Evolutionary conservation across 148 eudicot genomes (phyloP).

Genomic region (Rhododendron ovatum): DNA sequence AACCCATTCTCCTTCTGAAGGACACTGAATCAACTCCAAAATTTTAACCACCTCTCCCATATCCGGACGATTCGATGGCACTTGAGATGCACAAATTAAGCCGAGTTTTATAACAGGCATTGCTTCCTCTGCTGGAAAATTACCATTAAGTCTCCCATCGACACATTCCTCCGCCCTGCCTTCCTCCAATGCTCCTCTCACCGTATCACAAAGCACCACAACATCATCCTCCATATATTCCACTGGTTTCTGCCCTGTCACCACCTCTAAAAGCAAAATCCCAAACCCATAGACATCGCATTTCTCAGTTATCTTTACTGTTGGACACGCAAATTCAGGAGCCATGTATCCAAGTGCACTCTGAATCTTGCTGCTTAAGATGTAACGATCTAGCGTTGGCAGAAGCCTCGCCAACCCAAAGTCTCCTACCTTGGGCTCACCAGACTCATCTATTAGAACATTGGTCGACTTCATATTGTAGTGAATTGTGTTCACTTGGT

Average conservation of each 20-base stretch:
- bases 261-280: conserved; percentile 61
- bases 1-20: conserved; percentile 54
- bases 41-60: conserved; percentile 87
- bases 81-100: conserved; percentile 88
- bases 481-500: conserved; percentile 58
- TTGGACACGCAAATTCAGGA: conserved; percentile 83
- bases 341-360: conserved; percentile 93
- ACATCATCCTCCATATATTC: conserved; percentile 98
- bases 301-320: conserved; percentile 89
- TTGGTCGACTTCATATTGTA: conserved; percentile 80
- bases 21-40: conserved; percentile 70
- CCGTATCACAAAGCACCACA: conserved; percentile 79
- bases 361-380: conserved; percentile 80
- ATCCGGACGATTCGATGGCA: conserved; percentile 89
- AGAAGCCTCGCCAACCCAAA: conserved; percentile 73
- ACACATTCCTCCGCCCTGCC: conserved; percentile 73
- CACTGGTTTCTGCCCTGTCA: conserved; percentile 81
- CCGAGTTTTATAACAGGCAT: conserved; percentile 81
- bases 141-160: conserved; percentile 54
- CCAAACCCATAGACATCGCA: conserved; percentile 87
- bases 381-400: conserved; percentile 67
- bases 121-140: conserved; percentile 65
- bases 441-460: conserved; percentile 45
- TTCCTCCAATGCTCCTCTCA: conserved; percentile 78
- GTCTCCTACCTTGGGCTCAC: conserved; percentile 70